phyloP scores from a whole-genome alignment of 1,284 basidiomycete genomes.

The Papiliotrema flavescens region DNA sequence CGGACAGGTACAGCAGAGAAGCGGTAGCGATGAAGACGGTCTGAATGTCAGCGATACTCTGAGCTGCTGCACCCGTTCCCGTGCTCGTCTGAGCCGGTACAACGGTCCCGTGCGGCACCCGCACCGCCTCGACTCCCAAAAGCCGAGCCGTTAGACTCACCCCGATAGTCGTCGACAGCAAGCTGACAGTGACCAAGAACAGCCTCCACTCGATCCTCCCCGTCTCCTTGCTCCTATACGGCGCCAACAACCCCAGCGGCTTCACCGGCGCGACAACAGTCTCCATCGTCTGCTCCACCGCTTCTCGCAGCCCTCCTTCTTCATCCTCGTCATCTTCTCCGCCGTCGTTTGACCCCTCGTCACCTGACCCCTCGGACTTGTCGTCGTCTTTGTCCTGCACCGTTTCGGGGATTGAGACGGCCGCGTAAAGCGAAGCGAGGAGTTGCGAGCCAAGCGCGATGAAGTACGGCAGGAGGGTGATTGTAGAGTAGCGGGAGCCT shows the following conservation, averaged over 20 bases:
- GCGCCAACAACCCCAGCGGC: slow-evolving; percentile 28
- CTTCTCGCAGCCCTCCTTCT: slow-evolving; percentile 8
- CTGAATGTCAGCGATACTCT: slow-evolving; percentile 8
- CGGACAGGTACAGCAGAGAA: slow-evolving; percentile 30
- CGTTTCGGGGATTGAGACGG: slow-evolving; percentile 27
- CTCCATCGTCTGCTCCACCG: slow-evolving; percentile 12
- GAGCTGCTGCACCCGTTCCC: too few species aligned
- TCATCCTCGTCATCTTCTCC: slow-evolving; percentile 5
- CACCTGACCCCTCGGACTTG: neutral
- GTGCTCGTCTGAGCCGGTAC: too few species aligned
- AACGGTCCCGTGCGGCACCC: too few species aligned
- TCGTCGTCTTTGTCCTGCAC: slow-evolving; percentile 1
- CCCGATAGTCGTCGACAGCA: slow-evolving; percentile 27
- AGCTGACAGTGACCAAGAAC: slow-evolving; percentile 24
- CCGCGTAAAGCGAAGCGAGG: slow-evolving; percentile 24
- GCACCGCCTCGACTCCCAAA: too few species aligned
- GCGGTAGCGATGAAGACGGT: slow-evolving; percentile 38
- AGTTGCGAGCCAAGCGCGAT: slow-evolving; percentile 28
- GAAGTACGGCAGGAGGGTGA: slow-evolving; percentile 28
- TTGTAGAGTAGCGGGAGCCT: slow-evolving; percentile 25
- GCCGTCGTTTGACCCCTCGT: slow-evolving; percentile 5
- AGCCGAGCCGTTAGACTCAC: too few species aligned
- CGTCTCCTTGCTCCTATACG: slow-evolving; percentile 19
- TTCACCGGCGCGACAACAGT: slow-evolving; percentile 24
- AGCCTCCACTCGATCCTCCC: slow-evolving; percentile 26